Conservation (phyloP, 148 eudicot species). For the Nyssa sinensis region DNA sequence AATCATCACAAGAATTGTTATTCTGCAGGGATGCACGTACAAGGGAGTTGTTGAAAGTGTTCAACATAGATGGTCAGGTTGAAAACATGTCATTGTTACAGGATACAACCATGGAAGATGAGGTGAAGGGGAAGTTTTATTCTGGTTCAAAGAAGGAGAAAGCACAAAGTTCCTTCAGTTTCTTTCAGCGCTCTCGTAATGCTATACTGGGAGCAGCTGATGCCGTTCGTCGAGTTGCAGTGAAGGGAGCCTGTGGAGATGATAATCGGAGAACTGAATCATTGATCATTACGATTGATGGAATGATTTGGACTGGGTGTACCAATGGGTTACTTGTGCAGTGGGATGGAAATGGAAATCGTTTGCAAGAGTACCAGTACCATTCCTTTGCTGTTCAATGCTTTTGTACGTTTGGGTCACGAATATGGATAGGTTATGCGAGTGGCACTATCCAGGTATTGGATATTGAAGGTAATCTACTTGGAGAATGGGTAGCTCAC, state of each 20-base stretch:
- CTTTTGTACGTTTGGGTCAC: conserved; percentile 71
- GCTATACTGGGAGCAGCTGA: conserved; percentile 97
- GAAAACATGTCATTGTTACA: conserved; percentile 58
- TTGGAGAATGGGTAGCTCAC: conserved; percentile 86
- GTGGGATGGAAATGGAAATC: conserved; percentile 97
- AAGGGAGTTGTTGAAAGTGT: conserved; percentile 80
- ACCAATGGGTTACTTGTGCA: conserved; percentile 81
- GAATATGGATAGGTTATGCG: conserved; percentile 86
- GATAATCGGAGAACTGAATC: conserved; percentile 81
- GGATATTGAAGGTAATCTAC: conserved; percentile 68
- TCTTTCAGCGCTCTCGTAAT: conserved; percentile 93
- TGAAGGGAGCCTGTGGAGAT: conserved; percentile 79
- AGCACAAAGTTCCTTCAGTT: conserved; percentile 56
- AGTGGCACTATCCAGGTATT: conserved; percentile 75
- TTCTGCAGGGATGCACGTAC: conserved; percentile 85
- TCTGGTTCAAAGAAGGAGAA: conserved; percentile 69
- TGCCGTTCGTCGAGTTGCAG: conserved; percentile 96
- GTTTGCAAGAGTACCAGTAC: conserved; percentile 68
- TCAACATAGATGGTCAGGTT: conserved; percentile 80
- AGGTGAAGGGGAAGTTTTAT: conserved; percentile 52
- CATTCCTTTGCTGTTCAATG: conserved; percentile 63
- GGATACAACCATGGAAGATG: conserved; percentile 65
- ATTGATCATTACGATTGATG: conserved; percentile 57
- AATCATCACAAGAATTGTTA: neutral
- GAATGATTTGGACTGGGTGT: conserved; percentile 85